phyloP scores from a whole-genome alignment of 139 green algal genomes.

The Tetraselmis striata region DNA sequence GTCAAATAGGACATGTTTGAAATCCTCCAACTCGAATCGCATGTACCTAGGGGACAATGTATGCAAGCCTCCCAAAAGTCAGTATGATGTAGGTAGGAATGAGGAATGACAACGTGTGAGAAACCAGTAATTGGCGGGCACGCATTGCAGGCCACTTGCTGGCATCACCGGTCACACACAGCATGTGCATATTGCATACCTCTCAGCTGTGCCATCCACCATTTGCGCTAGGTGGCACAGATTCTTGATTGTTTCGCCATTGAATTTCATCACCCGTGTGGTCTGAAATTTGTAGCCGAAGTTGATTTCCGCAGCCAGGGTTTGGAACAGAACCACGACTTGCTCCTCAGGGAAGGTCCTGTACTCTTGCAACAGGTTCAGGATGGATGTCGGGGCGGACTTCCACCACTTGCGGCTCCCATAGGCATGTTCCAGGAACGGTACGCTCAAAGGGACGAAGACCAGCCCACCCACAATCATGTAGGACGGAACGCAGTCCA shows the following conservation, averaged over 20 bases:
- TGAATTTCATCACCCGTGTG: constrained; percentile 39
- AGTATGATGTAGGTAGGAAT: no score
- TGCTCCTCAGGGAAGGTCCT: constrained; percentile 32
- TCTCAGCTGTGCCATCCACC: background rate
- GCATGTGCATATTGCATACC: no score
- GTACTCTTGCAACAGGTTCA: constrained; percentile 37
- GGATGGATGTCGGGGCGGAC: constrained; percentile 25
- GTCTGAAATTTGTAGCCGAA: constrained; percentile 55
- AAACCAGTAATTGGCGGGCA: no score
- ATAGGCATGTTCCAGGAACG: constrained; percentile 61
- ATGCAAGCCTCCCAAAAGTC: background rate
- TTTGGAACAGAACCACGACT: constrained; percentile 62
- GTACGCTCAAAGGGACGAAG: constrained; percentile 50
- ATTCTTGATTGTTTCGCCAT: constrained; percentile 26
- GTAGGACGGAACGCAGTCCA: constrained; percentile 63
- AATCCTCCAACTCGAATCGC: constrained; percentile 58
- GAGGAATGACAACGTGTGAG: no score
- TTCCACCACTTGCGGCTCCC: constrained; percentile 26
- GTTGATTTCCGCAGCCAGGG: constrained; percentile 65
- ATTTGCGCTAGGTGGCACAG: constrained; percentile 40
- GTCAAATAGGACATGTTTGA: constrained; percentile 46
- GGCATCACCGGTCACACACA: no score
- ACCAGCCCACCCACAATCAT: constrained; percentile 64
- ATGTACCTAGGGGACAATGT: constrained; percentile 29
- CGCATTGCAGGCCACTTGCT: no score